Evolutionary conservation across 1,139 yeast genomes (phyloP).

Genomic region (Kodamaea arcana): DNA sequence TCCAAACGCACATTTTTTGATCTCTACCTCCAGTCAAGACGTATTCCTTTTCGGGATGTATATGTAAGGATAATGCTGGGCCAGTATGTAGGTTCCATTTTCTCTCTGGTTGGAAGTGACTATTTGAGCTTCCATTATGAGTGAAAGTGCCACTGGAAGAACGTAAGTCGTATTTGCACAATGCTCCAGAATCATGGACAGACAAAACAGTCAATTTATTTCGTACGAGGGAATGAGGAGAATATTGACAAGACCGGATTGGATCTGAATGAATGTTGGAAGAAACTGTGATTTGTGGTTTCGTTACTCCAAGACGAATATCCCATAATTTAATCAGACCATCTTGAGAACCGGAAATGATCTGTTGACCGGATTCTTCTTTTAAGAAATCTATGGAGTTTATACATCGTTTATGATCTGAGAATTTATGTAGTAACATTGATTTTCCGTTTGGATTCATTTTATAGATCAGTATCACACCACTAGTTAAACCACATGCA

Average conservation of each 20-base stretch:
- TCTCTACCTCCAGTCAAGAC: slow-evolving; percentile 93
- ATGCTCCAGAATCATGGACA: slow-evolving; percentile 86
- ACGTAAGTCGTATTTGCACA: slow-evolving; percentile 81
- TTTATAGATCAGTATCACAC: slow-evolving; percentile 32
- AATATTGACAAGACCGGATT: slow-evolving; percentile 57
- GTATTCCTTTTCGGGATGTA: slow-evolving; percentile 82
- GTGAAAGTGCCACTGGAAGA: slow-evolving; percentile 19
- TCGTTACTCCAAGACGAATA: slow-evolving; percentile 47
- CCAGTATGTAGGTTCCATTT: slow-evolving; percentile 88
- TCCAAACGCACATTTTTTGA: slow-evolving; percentile 78
- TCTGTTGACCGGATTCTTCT: slow-evolving; percentile 48
- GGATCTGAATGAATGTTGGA: slow-evolving; percentile 61
- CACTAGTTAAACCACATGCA: slow-evolving; percentile 44
- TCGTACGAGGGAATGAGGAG: slow-evolving; percentile 41
- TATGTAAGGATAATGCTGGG: slow-evolving; percentile 81
- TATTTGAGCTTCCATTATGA: slow-evolving; percentile 10
- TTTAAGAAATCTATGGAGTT: slow-evolving; percentile 67
- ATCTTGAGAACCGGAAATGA: slow-evolving; percentile 88
- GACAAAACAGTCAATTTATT: slow-evolving; percentile 41
- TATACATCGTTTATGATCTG: slow-evolving; percentile 77
- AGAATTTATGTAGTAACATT: slow-evolving; percentile 42
- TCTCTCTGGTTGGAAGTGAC: slow-evolving; percentile 49
- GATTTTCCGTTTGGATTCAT: slow-evolving; percentile 34
- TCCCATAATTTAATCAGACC: slow-evolving; percentile 91
- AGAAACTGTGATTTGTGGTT: slow-evolving; percentile 42